These are phyloP conservation scores for Nigrograna mackinnonii DNA, from an alignment of 2,329 filamentous ascomycete genomes.

Conservation along the genomic window DNA sequence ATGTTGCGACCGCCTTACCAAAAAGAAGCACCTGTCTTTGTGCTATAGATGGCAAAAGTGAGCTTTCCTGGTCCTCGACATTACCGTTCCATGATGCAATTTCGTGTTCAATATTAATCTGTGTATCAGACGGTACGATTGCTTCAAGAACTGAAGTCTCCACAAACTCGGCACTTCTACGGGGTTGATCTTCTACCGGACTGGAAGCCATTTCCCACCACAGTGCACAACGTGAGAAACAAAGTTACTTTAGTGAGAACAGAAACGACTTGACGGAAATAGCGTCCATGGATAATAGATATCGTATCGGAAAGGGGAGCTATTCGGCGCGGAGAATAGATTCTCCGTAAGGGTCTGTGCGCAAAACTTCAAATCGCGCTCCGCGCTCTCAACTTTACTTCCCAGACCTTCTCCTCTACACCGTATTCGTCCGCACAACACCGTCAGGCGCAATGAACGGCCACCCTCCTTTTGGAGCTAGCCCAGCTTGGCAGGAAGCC, in stretches of 20 bases:
- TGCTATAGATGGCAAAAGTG: slow-evolving; percentile 60
- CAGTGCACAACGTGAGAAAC: not conserved
- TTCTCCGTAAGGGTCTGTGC: slow-evolving; percentile 1
- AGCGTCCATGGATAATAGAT: too few species aligned
- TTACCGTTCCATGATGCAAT: slow-evolving; percentile 50
- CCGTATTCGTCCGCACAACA: slow-evolving; percentile 5
- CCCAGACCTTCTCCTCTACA: slow-evolving; percentile 2
- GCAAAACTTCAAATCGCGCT: slow-evolving; percentile 5
- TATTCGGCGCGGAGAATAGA: not conserved
- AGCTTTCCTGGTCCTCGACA: slow-evolving; percentile 47
- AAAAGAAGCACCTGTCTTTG: slow-evolving; percentile 71
- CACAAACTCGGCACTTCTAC: slow-evolving; percentile 39
- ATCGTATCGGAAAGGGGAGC: too few species aligned
- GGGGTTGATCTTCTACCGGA: slow-evolving; percentile 22
- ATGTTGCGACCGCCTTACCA: slow-evolving; percentile 56
- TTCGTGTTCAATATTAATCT: slow-evolving; percentile 39
- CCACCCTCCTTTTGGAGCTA: slow-evolving; percentile 53
- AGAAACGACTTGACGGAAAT: too few species aligned
- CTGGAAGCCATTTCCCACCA: slow-evolving; percentile 19
- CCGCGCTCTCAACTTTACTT: not conserved
- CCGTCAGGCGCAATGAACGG: slow-evolving; percentile 59
- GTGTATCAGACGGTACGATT: slow-evolving; percentile 40
- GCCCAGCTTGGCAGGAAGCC: slow-evolving; percentile 76
- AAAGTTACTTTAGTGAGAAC: not conserved
- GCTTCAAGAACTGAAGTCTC: slow-evolving; percentile 44